phyloP scores from a whole-genome alignment of 768 basidiomycete genomes.

The Leccinellum rugosiceps region DNA sequence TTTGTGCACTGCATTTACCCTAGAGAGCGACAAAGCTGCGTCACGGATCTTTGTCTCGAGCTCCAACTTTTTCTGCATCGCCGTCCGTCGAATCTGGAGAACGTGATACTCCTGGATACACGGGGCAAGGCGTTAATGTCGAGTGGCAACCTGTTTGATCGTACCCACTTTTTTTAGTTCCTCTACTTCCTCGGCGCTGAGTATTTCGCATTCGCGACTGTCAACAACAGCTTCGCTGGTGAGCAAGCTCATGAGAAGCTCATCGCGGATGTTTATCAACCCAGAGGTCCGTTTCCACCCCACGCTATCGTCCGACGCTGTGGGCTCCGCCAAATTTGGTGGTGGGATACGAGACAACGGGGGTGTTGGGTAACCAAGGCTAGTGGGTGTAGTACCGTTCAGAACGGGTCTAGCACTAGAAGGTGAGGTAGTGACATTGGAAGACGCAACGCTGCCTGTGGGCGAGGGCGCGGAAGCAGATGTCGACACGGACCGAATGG shows the following conservation, averaged over 20 bases:
- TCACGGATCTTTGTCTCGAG: constrained; percentile 88
- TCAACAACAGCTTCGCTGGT: constrained; percentile 96
- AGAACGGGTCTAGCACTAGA: constrained; percentile 16
- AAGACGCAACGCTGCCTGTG: constrained; percentile 23
- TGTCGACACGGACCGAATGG: constrained; percentile 23
- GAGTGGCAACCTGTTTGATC: constrained; percentile 18
- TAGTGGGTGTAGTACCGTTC: constrained; percentile 7
- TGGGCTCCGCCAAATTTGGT: constrained; percentile 31
- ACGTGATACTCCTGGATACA: constrained; percentile 67
- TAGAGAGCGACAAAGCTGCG: constrained; percentile 72
- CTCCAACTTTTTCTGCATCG: constrained; percentile 68
- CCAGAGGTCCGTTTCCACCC: constrained; percentile 45
- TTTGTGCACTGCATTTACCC: constrained; percentile 57
- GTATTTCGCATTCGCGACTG: constrained; percentile 74
- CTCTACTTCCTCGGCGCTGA: constrained; percentile 70
- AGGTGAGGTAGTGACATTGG: constrained; percentile 18
- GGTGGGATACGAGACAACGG: constrained; percentile 37
- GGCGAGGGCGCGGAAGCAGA: constrained; percentile 20
- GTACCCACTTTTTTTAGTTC: constrained; percentile 60
- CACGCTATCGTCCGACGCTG: constrained; percentile 34
- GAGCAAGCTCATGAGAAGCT: constrained; percentile 83
- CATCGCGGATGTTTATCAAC: constrained; percentile 64
- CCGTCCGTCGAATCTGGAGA: constrained; percentile 60
- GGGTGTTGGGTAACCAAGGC: constrained; percentile 36
- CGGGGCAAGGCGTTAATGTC: not conserved